Evolutionary conservation across 2,329 filamentous ascomycete species (phyloP), one percentile per base, ranked within the genome.

Genomic region (Juglanconis oblonga): DNA sequence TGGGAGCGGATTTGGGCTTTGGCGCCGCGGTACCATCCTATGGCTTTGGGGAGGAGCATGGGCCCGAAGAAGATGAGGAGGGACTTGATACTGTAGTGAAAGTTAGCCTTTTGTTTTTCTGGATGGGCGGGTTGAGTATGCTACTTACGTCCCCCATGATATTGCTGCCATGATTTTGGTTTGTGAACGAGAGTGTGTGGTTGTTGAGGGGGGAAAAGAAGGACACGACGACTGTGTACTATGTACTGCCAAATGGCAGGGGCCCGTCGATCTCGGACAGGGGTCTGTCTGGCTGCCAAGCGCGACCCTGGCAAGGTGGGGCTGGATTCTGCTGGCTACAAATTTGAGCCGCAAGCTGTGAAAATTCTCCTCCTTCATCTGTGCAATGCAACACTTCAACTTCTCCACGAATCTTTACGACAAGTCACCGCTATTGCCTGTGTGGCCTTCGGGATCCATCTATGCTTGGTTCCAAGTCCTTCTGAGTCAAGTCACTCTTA

Each of bases 41-140:
- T 77, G 59, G 81, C 79, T 68, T 85, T 86, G 55, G 89, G 88
- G 44, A 94, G 73, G 65, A 93, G 77, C 64, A 91, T 79, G 36
- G 91, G 90, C 3, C 87, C 90, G 71, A 93, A 81, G 76, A 87
- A 82, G 69, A 87, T 72, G 68, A 80, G 71, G 64, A 86, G 75
- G 67, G 82, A 80, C 65, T 82, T 81, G 68, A 86, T 76, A 56
- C 81, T 84, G 64, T 57, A 52, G 57, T 63, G 6, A 65, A 61
- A 17, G 17, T 57, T 51, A 52, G 36, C 11, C 33, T 57, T 58
- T 24, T 55, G 52, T 32, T 8, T 14, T 17, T 1, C 29, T 24
- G 14, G 24, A 32, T 29, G 17, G 38, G 13, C 44, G 8, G 33
- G 14, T 32, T 35, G 38, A 8, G 7, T 49, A 9, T 3, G n/a